Conservation (phyloP, 2,329 filamentous ascomycete genomes). For the Colletotrichum sp. region DNA sequence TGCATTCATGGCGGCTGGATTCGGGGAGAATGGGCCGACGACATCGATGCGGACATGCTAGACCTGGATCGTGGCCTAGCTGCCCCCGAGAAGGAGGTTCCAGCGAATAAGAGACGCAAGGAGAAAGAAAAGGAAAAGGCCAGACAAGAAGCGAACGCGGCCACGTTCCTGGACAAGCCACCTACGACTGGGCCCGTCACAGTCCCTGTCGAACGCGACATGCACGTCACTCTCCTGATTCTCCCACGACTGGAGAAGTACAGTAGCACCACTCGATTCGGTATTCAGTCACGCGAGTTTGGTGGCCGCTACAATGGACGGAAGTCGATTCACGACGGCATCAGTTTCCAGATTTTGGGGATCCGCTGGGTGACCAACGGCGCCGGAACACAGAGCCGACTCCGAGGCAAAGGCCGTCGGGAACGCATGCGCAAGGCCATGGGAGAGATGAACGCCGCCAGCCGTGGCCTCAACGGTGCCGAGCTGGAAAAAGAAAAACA, state of each 20-base stretch:
- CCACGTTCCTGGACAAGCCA: slow-evolving; percentile 55
- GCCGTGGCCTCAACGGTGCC: slow-evolving; percentile 16
- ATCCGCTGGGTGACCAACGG: slow-evolving; percentile 87
- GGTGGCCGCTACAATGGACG: slow-evolving; percentile 56
- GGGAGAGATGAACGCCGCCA: slow-evolving; percentile 50
- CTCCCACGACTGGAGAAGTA: slow-evolving; percentile 83
- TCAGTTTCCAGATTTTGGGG: slow-evolving; percentile 85
- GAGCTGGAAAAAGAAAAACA: slow-evolving; percentile 16
- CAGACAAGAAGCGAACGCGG: slow-evolving; percentile 35
- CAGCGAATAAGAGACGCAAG: slow-evolving; percentile 34
- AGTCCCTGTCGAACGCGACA: slow-evolving; percentile 72
- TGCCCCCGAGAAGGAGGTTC: slow-evolving; percentile 14
- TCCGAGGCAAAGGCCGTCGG: slow-evolving; percentile 59
- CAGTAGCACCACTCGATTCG: slow-evolving; percentile 74
- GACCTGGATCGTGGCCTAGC: slow-evolving; percentile 50
- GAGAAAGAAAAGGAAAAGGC: slow-evolving; percentile 36
- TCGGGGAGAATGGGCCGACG: slow-evolving; percentile 83
- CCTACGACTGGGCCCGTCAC: slow-evolving; percentile 66
- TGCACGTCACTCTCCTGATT: slow-evolving; percentile 87
- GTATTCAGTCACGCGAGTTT: slow-evolving; percentile 83
- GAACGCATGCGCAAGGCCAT: slow-evolving; percentile 63
- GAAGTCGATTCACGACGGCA: slow-evolving; percentile 72
- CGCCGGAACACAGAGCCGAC: slow-evolving; percentile 60
- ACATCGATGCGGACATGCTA: slow-evolving; percentile 74
- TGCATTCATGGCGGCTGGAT: slow-evolving; percentile 95